phyloP scores from a whole-genome alignment of 169 alveolate genomes.

The Plasmodium billcollinsi region DNA sequence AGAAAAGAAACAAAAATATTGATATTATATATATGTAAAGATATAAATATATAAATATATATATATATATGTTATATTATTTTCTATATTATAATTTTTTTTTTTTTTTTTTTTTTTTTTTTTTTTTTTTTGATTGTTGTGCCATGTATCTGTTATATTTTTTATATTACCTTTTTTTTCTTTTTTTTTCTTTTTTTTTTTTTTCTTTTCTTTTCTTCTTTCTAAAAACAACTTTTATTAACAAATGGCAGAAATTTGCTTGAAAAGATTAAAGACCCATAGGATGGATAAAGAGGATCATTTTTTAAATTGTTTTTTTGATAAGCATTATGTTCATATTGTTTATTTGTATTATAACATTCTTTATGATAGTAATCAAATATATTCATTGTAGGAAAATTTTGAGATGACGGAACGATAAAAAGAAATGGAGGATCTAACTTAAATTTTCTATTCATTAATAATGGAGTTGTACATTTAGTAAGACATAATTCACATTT shows the following conservation, averaged over 20 bases:
- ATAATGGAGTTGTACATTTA: constrained; percentile 84
- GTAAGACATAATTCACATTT: constrained; percentile 88
- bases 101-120: not conserved
- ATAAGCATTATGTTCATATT: not conserved
- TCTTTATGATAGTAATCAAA: constrained; percentile 54
- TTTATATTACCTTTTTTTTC: not conserved
- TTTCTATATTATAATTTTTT: too few relatives aligned
- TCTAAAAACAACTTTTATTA: constrained; percentile 67
- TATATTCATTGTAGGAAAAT: constrained; percentile 78
- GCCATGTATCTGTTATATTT: not conserved
- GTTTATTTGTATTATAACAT: not conserved
- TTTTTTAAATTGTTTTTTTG: constrained; percentile 2
- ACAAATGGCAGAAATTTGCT: constrained; percentile 36
- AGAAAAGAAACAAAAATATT: not conserved
- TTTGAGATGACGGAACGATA: constrained; percentile 86
- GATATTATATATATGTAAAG: not conserved
- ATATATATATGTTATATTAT: too few relatives aligned
- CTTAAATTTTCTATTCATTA: constrained; percentile 89
- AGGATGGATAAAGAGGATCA: constrained; percentile 68
- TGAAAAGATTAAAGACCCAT: constrained; percentile 70
- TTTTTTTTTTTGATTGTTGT: not conserved
- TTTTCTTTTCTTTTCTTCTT: not conserved
- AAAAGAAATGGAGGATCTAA: constrained; percentile 89
- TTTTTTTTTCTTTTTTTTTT: not conserved
- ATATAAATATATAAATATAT: not conserved